phyloP scores from a whole-genome alignment of 495 filamentous ascomycete genomes.

The Parathielavia appendiculata region DNA sequence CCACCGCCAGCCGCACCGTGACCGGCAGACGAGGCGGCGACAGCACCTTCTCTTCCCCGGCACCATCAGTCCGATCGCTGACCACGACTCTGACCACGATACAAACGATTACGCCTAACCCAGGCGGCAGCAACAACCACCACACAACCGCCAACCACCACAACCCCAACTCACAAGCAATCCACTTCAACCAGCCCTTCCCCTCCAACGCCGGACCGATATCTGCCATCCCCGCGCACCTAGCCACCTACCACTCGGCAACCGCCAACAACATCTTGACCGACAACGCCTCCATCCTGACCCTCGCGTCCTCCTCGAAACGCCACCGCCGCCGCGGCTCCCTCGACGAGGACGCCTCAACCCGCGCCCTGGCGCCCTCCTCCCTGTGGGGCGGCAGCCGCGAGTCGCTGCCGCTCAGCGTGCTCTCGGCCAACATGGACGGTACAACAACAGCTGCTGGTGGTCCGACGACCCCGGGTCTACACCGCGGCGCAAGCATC shows the following conservation, averaged over 20 bases:
- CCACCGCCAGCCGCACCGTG: slow-evolving; percentile 60
- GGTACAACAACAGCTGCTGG: slow-evolving; percentile 17
- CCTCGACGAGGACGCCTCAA: slow-evolving; percentile 91
- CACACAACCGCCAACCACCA: slow-evolving; percentile 31
- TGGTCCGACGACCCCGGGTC: slow-evolving; percentile 34
- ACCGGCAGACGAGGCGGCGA: slow-evolving; percentile 65
- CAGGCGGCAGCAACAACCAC: slow-evolving; percentile 48
- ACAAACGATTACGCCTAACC: slow-evolving; percentile 75
- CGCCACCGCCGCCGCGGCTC: slow-evolving; percentile 72
- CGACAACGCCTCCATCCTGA: slow-evolving; percentile 93
- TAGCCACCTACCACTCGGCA: slow-evolving; percentile 77
- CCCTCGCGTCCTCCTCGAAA: slow-evolving; percentile 93
- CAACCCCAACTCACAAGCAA: slow-evolving; percentile 48
- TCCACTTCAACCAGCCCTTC: slow-evolving; percentile 89
- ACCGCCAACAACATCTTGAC: slow-evolving; percentile 89
- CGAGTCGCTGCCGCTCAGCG: slow-evolving; percentile 82
- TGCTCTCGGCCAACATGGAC: slow-evolving; percentile 73
- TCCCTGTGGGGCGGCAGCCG: slow-evolving; percentile 85
- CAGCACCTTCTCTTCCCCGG: slow-evolving; percentile 91
- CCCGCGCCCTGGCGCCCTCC: slow-evolving; percentile 86
- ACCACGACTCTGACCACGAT: slow-evolving; percentile 96
- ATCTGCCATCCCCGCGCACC: slow-evolving; percentile 75
- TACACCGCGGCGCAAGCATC: slow-evolving; percentile 55
- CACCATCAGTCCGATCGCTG: slow-evolving; percentile 83
- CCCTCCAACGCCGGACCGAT: slow-evolving; percentile 61